phyloP scores from a whole-genome alignment of 2,329 filamentous ascomycete genomes.

The Colletotrichum sp. region DNA sequence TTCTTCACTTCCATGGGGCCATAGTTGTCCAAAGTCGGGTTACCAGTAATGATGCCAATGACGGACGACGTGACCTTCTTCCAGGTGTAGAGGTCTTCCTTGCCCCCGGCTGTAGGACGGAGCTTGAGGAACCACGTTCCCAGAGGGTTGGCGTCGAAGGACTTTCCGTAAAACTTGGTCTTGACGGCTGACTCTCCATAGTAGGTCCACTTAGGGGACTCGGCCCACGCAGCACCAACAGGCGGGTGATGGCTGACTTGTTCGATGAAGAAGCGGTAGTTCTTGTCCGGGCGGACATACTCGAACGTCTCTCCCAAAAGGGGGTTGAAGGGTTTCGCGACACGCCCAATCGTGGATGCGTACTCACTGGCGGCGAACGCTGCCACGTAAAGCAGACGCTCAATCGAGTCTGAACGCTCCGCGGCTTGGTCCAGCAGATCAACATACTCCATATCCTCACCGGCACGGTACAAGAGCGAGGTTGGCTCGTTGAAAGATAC shows the following conservation, averaged over 20 bases:
- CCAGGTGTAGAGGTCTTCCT: slow-evolving; percentile 94
- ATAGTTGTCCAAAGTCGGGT: slow-evolving; percentile 97
- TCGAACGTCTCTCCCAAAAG: slow-evolving; percentile 96
- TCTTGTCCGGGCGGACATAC: slow-evolving; percentile 93
- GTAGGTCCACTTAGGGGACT: slow-evolving; percentile 94
- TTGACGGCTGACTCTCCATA: slow-evolving; percentile 95
- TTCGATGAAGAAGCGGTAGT: slow-evolving; percentile 97
- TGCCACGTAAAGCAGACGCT: slow-evolving; percentile 92
- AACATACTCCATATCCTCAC: slow-evolving; percentile 97
- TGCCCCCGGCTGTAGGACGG: slow-evolving; percentile 74
- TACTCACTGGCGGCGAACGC: slow-evolving; percentile 97
- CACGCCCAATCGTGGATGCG: slow-evolving; percentile 93
- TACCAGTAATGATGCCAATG: slow-evolving; percentile 97
- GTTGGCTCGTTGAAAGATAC: slow-evolving; percentile 99
- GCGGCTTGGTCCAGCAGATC: slow-evolving; percentile 90
- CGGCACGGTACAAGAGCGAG: slow-evolving; percentile 90
- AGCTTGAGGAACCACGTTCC: slow-evolving; percentile 96
- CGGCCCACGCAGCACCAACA: slow-evolving; percentile 90
- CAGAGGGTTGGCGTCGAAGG: slow-evolving; percentile 94
- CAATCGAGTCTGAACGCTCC: slow-evolving; percentile 83
- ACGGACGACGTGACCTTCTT: slow-evolving; percentile 98
- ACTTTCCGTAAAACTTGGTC: slow-evolving; percentile 97
- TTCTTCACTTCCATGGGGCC: slow-evolving; percentile 98
- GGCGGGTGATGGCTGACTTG: slow-evolving; percentile 98
- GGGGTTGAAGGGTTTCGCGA: slow-evolving; percentile 98